phyloP scores from a whole-genome alignment of 441 rosid genomes.

The Arabidopsis lyrata region DNA sequence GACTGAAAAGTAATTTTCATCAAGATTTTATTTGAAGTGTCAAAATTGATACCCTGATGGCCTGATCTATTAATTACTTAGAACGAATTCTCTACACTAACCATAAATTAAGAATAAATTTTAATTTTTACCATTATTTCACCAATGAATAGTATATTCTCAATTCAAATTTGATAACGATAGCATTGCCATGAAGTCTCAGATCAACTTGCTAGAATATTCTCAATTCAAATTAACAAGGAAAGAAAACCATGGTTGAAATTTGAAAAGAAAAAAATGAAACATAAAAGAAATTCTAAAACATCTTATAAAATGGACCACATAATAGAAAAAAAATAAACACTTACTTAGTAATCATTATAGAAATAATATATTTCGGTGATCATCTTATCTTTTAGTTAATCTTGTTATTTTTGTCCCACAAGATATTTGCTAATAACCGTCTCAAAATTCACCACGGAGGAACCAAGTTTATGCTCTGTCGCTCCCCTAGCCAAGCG shows the following conservation, averaged over 20 bases:
- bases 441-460: slow-evolving; percentile 42
- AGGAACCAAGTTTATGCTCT: slow-evolving; percentile 33
- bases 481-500: slow-evolving; percentile 41
- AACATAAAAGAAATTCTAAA: not conserved
- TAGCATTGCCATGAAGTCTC: no score
- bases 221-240: no score
- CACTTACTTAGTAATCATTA: not conserved
- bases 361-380: not conserved
- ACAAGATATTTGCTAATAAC: slow-evolving; percentile 41
- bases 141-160: no score
- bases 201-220: no score
- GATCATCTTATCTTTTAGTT: not conserved
- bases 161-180: no score
- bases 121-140: no score
- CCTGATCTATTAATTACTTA: not conserved
- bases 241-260: no score
- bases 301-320: not conserved
- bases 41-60: not conserved
- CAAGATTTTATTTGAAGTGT: not conserved
- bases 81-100: not conserved
- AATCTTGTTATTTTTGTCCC: slow-evolving; percentile 12
- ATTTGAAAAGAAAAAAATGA: not conserved
- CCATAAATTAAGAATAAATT: not conserved
- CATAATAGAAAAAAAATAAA: not conserved
- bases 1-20: not conserved